These are phyloP conservation scores for Epichloe sibirici DNA, from an alignment of 2,329 filamentous ascomycete genomes.

Conservation along the genomic window DNA sequence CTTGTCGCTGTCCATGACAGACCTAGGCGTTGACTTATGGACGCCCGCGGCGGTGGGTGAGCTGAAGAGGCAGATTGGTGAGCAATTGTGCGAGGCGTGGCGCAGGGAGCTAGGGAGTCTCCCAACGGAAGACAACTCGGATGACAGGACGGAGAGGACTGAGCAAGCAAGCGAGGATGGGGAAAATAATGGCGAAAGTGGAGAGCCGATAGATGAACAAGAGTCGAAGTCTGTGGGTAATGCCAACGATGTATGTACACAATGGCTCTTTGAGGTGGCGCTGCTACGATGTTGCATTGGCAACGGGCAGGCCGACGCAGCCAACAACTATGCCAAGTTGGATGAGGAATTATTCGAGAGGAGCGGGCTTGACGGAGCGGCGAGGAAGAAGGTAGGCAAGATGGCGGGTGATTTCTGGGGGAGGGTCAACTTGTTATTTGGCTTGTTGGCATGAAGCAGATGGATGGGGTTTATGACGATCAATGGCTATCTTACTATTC, in stretches of 20 bases:
- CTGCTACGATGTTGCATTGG: conserved; percentile 37
- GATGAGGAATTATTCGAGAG: conserved; percentile 32
- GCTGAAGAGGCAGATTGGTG: conserved; percentile 47
- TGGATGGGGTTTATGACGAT: not conserved
- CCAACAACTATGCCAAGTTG: conserved; percentile 29
- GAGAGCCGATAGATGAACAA: not conserved
- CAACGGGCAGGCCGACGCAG: conserved; percentile 10
- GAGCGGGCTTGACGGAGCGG: conserved; percentile 36
- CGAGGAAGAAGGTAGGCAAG: conserved; percentile 44
- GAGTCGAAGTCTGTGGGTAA: conserved; percentile 12
- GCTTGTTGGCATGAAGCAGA: conserved; percentile 44
- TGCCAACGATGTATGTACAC: conserved; percentile 37
- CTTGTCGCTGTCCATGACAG: conserved; percentile 55
- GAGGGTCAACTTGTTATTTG: conserved; percentile 72
- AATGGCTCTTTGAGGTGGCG: conserved; percentile 50
- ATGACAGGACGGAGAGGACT: conserved; percentile 7
- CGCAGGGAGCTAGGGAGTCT: conserved; percentile 25
- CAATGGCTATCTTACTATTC: not conserved
- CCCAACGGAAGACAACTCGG: conserved; percentile 7
- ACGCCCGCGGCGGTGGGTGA: conserved; percentile 50
- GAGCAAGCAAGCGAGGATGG: not conserved
- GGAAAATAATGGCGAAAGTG: not conserved
- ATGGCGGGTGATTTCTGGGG: conserved; percentile 68
- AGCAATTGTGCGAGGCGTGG: conserved; percentile 39
- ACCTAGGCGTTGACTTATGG: conserved; percentile 69